A percentile compares a stretch with the other conserved stretches of the same genome.
These are phyloP conservation scores for Akanthomyces lecanii DNA, from an alignment of 2,329 filamentous ascomycete species.

Conservation along the genomic window DNA sequence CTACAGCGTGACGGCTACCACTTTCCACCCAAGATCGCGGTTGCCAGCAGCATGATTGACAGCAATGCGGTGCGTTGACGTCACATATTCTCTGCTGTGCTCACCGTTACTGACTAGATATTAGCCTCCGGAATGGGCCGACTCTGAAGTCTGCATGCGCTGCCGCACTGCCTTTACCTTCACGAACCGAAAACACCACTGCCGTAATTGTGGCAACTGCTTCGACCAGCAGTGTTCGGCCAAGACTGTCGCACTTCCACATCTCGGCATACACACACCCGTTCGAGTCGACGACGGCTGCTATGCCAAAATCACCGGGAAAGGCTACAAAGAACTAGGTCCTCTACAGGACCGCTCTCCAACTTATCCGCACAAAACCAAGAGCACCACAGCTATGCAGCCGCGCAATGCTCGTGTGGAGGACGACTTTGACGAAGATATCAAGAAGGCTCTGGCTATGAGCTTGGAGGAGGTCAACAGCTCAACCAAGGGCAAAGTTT, in stretches of 20 bases:
- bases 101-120: background rate
- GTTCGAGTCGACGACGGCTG: conserved; percentile 96
- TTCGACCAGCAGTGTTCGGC: conserved; percentile 94
- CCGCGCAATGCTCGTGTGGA: conserved; percentile 84
- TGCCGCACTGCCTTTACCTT: conserved; percentile 94
- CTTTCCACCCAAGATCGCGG: conserved; percentile 81
- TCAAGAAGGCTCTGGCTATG: conserved; percentile 93
- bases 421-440: conserved; percentile 87
- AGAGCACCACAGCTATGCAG: conserved; percentile 70
- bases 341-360: conserved; percentile 47
- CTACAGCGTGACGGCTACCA: conserved; percentile 81
- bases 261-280: conserved; percentile 85
- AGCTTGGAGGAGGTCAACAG: conserved; percentile 88
- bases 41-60: conserved; percentile 97
- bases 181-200: conserved; percentile 97
- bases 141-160: conserved; percentile 98
- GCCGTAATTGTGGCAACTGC: conserved; percentile 94
- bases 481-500: conserved; percentile 67
- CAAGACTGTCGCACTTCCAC: conserved; percentile 82
- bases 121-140: conserved; percentile 92
- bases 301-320: conserved; percentile 82
- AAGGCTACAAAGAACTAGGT: conserved; percentile 39
- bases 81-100: background rate
- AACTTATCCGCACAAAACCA: conserved; percentile 57
- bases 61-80: conserved; percentile 68